Evolutionary conservation across 345 rosid species (phyloP).

Genomic region (Arabidopsis arenosa): DNA sequence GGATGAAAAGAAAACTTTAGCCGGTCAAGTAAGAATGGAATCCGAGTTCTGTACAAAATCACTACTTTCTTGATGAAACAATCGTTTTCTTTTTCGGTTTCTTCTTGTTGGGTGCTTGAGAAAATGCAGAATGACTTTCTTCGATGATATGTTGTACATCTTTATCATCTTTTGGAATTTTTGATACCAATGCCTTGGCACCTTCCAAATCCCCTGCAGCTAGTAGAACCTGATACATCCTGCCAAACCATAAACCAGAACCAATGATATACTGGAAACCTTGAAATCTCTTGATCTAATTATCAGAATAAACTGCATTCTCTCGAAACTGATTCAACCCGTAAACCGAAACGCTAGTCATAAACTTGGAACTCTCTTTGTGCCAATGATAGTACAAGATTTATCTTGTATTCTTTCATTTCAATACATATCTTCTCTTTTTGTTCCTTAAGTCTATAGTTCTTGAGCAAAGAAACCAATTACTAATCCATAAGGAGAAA

Average conservation of each 20-base stretch:
- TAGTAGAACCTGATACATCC: slow-evolving; percentile 88
- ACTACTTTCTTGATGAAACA: slow-evolving; percentile 9
- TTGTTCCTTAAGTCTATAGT: not conserved
- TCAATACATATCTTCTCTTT: not conserved
- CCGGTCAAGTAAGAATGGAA: slow-evolving; percentile 5
- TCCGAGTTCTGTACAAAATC: slow-evolving; percentile 21
- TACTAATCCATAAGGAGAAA: not conserved
- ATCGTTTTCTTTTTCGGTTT: slow-evolving; percentile 16
- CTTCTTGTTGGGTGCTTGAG: slow-evolving; percentile 26
- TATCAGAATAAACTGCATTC: not conserved
- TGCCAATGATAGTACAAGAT: not conserved
- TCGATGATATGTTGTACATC: slow-evolving; percentile 56
- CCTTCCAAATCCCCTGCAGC: slow-evolving; percentile 58
- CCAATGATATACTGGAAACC: not conserved
- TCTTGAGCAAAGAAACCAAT: not conserved
- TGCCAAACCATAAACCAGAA: slow-evolving; percentile 47
- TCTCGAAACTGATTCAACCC: not conserved
- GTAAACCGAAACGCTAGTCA: not conserved
- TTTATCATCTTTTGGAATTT: slow-evolving; percentile 68
- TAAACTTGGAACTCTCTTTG: not conserved
- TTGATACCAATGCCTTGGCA: slow-evolving; percentile 51
- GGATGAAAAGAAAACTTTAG: slow-evolving; percentile 2
- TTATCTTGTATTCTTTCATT: not conserved
- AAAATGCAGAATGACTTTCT: slow-evolving; percentile 41
- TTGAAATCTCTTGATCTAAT: not conserved